Evolutionary conservation across 768 basidiomycete species (phyloP).

Genomic region (Gymnopilus dilepis): DNA sequence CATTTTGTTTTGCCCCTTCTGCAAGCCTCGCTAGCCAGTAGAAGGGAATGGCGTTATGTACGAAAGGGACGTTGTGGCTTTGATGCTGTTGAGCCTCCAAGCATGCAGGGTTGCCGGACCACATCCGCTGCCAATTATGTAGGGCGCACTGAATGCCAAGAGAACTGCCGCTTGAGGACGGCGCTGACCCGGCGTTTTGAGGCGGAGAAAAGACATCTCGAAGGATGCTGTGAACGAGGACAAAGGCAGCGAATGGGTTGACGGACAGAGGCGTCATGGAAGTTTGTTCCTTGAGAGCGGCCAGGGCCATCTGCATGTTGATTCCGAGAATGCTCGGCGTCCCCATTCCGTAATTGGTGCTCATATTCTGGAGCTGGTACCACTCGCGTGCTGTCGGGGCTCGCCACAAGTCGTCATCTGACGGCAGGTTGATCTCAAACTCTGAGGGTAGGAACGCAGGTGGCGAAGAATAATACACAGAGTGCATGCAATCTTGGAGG

Average conservation of each 20-base stretch:
- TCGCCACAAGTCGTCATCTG: constrained; percentile 60
- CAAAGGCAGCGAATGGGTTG: constrained; percentile 49
- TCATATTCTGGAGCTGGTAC: constrained; percentile 44
- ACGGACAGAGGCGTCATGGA: constrained; percentile 34
- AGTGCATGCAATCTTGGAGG: constrained; percentile 61
- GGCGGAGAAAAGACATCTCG: constrained; percentile 41
- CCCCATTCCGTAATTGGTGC: constrained; percentile 48
- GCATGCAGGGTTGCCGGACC: constrained; percentile 47
- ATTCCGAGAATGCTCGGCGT: constrained; percentile 40
- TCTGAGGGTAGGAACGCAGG: constrained; percentile 54
- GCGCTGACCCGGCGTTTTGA: background rate
- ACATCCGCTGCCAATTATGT: constrained; percentile 65
- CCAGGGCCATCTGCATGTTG: constrained; percentile 42
- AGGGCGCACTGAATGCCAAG: constrained; percentile 53
- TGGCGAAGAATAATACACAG: constrained; percentile 55
- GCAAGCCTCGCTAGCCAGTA: constrained; percentile 68
- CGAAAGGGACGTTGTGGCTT: constrained; percentile 41
- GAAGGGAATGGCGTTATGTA: constrained; percentile 55
- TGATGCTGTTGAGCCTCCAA: constrained; percentile 30
- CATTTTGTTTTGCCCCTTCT: constrained; percentile 56
- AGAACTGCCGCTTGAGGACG: constrained; percentile 15
- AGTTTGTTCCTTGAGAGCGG: constrained; percentile 39
- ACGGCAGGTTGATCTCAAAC: constrained; percentile 57
- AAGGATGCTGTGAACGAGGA: constrained; percentile 52
- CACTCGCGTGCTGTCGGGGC: constrained; percentile 55